These are phyloP conservation scores for Diplotaxis tenuifolia DNA, from an alignment of 345 rosid species.

Conservation along the genomic window DNA sequence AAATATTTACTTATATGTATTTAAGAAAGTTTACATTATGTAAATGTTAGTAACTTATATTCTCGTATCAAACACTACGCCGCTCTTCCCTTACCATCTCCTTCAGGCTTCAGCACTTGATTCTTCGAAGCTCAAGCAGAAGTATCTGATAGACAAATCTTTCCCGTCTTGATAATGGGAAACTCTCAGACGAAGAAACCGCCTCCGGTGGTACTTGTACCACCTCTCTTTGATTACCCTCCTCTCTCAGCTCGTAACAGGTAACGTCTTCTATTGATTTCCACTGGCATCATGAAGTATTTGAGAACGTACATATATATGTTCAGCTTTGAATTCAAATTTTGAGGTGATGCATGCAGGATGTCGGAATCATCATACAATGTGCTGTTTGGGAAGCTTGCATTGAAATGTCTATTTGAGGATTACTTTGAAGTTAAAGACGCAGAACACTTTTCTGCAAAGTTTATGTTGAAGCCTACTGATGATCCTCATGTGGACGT, in stretches of 20 bases:
- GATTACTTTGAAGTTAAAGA: conserved; percentile 92
- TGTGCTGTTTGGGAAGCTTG: conserved; percentile 77
- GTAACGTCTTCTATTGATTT: conserved; percentile 24
- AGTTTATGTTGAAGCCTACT: conserved; percentile 78
- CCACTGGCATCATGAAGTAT: background rate
- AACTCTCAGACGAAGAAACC: conserved; percentile 53
- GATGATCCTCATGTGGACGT: conserved; percentile 93
- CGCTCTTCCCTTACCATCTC: background rate
- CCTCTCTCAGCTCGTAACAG: conserved; percentile 89
- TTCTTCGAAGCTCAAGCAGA: background rate
- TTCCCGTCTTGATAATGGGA: conserved; percentile 46
- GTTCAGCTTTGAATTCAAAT: background rate
- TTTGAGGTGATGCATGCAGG: conserved; percentile 45
- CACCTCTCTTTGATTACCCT: conserved; percentile 90
- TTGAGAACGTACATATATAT: too few species aligned
- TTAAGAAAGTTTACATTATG: background rate
- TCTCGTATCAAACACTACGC: background rate
- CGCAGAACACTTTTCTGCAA: conserved; percentile 67
- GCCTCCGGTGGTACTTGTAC: conserved; percentile 85
- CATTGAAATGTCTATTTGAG: conserved; percentile 71
- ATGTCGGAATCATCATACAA: conserved; percentile 85
- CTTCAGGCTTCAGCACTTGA: background rate
- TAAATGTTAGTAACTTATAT: background rate
- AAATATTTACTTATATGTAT: background rate
- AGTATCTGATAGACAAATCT: background rate